These are phyloP conservation scores for Trapa bicornis DNA, from an alignment of 345 rosid genomes.

Conservation along the genomic window DNA sequence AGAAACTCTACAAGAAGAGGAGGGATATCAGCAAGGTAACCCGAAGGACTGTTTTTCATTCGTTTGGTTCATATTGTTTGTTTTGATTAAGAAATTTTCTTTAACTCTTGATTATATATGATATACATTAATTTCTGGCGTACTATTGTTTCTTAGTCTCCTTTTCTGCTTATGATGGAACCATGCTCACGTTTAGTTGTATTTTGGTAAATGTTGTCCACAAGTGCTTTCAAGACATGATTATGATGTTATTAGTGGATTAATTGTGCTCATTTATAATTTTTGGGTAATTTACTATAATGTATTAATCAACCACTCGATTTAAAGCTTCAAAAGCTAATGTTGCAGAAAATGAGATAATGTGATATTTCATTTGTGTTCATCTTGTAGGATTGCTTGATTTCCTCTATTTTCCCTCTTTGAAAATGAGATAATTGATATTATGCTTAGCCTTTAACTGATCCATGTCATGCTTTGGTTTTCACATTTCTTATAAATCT, in stretches of 20 bases:
- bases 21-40: constrained; percentile 58
- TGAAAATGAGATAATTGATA: no score
- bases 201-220: no score
- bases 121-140: neutral
- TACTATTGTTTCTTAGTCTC: neutral
- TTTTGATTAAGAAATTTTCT: neutral
- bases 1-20: constrained; percentile 90
- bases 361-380: neutral
- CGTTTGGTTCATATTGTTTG: neutral
- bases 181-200: no score
- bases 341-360: neutral
- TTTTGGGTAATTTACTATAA: neutral
- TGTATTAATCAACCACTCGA: neutral
- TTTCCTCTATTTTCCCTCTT: no score
- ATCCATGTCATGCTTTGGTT: no score
- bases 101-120: neutral
- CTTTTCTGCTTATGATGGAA: neutral
- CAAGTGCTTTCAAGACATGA: no score
- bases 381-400: neutral
- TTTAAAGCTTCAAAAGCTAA: neutral
- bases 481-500: no score
- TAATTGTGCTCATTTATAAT: no score
- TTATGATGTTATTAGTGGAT: no score
- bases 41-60: neutral
- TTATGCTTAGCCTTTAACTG: no score